Base-by-base conservation (phyloP, 1,139 yeast species). In the Wickerhamomyces sp. region DNA sequence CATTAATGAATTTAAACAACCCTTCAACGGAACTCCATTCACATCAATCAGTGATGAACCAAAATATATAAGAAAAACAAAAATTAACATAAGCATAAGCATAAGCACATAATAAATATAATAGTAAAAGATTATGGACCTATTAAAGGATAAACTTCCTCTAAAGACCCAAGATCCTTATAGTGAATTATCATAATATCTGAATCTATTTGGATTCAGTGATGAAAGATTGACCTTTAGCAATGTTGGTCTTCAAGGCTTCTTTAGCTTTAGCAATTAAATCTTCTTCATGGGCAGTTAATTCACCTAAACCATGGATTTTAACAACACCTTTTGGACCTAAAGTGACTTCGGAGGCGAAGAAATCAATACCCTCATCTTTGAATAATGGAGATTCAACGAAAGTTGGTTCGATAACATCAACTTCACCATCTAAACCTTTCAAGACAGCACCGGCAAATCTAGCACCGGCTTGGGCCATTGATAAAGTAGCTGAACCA, bases 391-490 rank as follows among this genome's bases (percentile, higher is more conserved):
- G 97, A 52, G 87, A 75, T 58, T 86, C 91, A 62, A 84, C 81
- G 62, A 73, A 88, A 40, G 96, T 73, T 63, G 94, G 86, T 72
- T 89, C 96, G 53, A 84, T 75, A 51, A 90, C 75, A 58, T 78
- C 79, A 51, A 68, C 67, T 63, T 82, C 84, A 62, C 94, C 93
- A 41, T 76, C 75, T 56, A 84, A 70, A 61, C 91, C 88, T 68
- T 80, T 76, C 66, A 93, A 78, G 53, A 93, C 91, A 43, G 95
- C 78, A 68, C 84, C 86, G 52, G 97, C 95, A 65, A 90, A 88
- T 70, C 85, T 82, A 65, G 94, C 94, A 73, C 97, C 98, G 48
- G 98, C 99, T 68, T 85, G 91, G 55, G 98, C 98, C 99, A 93
- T 93, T 50, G 98, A 91, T 66, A 93, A 78, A 56, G 99, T 93